Evolutionary conservation across 495 filamentous ascomycete species (phyloP), one percentile per base, ranked within the genome.

Genomic region (Cenococcum geophilum): DNA sequence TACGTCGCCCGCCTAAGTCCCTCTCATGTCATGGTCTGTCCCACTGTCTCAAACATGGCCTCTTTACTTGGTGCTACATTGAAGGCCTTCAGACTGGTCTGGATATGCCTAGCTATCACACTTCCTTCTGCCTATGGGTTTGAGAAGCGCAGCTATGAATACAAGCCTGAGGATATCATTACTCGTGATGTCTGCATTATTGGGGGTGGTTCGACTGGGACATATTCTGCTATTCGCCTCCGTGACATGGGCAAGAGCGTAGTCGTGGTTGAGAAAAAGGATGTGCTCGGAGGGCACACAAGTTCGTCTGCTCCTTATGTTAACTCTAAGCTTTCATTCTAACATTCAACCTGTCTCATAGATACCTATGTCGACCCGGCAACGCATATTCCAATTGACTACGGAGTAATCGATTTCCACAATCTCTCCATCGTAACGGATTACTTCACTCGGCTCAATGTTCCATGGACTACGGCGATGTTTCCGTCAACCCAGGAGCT

Each of bases 151-250:
- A 18, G 11, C 4, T 18, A 18, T 18, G 18, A 45, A 2, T 45
- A 45, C 40, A 45, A 45, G 11, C 40, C 40, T 18, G 4, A 45
- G 11, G 40, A 45, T 45, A 18, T 45, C 40, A 67, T 73, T 22
- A 64, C 60, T 22, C 64, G 67, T 5, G 76, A 80, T 61, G 72
- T 81, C 16, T 71, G 64, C 42, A 74, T 81, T 54, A 72, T 81
- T 25, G 80, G 78, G 8, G 79, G 80, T 35, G 80, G 80, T 12
- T 65, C 77, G 0, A 62, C 73, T 10, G 80, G 79, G 12, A 80
- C 76, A 0, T 79, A 79, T 60, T 71, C 78, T 16, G 78, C 80
- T 3, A 71, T 80, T 16, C 64, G 70, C 14, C 71, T 82, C 1
- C 72, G 71, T 22, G 72, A 80, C 42, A 34, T 64, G 49, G 71